Percentiles rank a stretch among this genome's conserved stretches.
Evolutionary conservation across 1,139 yeast genomes (phyloP).

Genomic region (Blastobotrys illinoisensis): DNA sequence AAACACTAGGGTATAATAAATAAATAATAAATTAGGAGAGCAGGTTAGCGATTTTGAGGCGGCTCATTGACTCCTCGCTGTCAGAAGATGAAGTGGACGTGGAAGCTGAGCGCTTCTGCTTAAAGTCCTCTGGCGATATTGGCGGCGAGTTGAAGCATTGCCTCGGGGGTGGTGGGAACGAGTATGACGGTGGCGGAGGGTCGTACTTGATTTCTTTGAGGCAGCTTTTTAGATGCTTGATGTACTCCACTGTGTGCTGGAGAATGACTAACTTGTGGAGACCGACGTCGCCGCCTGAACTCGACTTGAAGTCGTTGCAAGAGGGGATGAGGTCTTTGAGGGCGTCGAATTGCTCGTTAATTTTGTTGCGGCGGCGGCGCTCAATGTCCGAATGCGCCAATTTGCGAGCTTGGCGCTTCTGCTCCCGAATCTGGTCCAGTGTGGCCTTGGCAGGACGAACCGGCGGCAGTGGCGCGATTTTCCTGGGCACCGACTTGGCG

Average conservation of each 20-base stretch:
- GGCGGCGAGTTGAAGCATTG: constrained; percentile 10
- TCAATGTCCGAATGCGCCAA: constrained; percentile 74
- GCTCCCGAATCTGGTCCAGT: constrained; percentile 3
- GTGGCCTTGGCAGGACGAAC: background rate
- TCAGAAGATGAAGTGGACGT: background rate
- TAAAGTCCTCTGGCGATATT: constrained; percentile 4
- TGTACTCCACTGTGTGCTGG: constrained; percentile 77
- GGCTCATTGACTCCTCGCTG: background rate
- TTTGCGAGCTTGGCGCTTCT: constrained; percentile 40
- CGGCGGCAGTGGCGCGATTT: background rate
- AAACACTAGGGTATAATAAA: background rate
- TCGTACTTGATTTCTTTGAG: constrained; percentile 13
- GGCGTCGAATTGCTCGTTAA: constrained; percentile 80
- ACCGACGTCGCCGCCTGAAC: constrained; percentile 43
- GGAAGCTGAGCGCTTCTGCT: background rate
- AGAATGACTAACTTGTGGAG: constrained; percentile 77
- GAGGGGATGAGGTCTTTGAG: constrained; percentile 75
- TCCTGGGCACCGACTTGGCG: background rate
- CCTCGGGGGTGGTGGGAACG: constrained; percentile 6
- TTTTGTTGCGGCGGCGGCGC: constrained; percentile 69
- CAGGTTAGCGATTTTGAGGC: constrained; percentile 6
- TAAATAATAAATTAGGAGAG: constrained; percentile 3
- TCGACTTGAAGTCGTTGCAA: constrained; percentile 44
- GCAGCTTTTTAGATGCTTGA: constrained; percentile 53
- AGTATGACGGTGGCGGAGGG: constrained; percentile 5